Evolutionary conservation across 2,329 filamentous ascomycete species (phyloP).

Genomic region (Aspergillus vadensis): DNA sequence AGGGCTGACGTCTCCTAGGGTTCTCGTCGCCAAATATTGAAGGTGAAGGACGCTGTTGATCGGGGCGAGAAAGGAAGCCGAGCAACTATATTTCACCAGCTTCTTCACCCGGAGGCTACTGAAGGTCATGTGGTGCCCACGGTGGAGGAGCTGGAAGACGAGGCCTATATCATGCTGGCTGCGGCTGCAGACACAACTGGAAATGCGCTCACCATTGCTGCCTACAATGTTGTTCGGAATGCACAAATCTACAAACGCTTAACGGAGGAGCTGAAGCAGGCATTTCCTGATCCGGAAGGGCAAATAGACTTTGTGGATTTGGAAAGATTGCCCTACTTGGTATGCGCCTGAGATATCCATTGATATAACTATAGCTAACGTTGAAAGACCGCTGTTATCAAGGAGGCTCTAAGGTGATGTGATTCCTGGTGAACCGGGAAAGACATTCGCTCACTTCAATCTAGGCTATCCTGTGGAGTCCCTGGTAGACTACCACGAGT

Average conservation of each 20-base stretch:
- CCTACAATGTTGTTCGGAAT: slow-evolving; percentile 33
- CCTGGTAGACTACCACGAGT: slow-evolving; percentile 37
- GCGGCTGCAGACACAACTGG: slow-evolving; percentile 40
- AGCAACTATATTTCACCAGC: slow-evolving; percentile 27
- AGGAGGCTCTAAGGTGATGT: slow-evolving; percentile 38
- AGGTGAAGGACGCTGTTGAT: slow-evolving; percentile 22
- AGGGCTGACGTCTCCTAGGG: slow-evolving; percentile 4
- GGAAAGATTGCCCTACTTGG: slow-evolving; percentile 41
- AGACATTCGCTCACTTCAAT: not conserved
- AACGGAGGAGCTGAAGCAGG: slow-evolving; percentile 31
- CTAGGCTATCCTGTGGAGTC: slow-evolving; percentile 35
- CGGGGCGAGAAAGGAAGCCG: slow-evolving; percentile 19
- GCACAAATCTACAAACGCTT: slow-evolving; percentile 28
- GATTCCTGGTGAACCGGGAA: not conserved
- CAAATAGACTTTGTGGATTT: slow-evolving; percentile 30
- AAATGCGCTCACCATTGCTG: slow-evolving; percentile 35
- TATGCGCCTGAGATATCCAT: not conserved
- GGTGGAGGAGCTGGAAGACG: slow-evolving; percentile 29
- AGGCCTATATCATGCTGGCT: slow-evolving; percentile 30
- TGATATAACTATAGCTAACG: not conserved
- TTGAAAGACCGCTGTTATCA: slow-evolving; percentile 35
- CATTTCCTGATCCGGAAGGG: slow-evolving; percentile 32
- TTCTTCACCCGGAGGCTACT: slow-evolving; percentile 18
- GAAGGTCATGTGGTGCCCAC: slow-evolving; percentile 23
- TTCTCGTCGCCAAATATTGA: slow-evolving; percentile 17